Conservation (phyloP, 345 rosid species). For the Boechera retrofracta region DNA sequence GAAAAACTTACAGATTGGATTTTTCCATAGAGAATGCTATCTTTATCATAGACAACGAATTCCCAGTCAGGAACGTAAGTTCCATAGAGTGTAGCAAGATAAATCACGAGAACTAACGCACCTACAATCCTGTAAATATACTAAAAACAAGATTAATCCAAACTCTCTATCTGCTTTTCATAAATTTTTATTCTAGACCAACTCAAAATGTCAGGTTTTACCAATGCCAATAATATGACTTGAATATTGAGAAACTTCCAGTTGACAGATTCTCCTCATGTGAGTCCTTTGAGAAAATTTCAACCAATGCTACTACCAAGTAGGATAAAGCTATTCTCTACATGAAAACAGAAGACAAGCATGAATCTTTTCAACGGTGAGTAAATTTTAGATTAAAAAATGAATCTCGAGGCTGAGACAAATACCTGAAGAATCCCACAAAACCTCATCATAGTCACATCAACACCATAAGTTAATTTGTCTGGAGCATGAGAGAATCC, state of each 20-base stretch:
- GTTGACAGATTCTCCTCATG: slow-evolving; percentile 44
- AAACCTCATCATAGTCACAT: slow-evolving; percentile 71
- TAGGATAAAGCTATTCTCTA: slow-evolving; percentile 95
- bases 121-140: slow-evolving; percentile 66
- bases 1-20: slow-evolving; percentile 57
- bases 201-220: slow-evolving; percentile 38
- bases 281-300: slow-evolving; percentile 58
- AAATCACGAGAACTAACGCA: slow-evolving; percentile 57
- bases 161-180: neutral
- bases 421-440: slow-evolving; percentile 94
- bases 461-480: slow-evolving; percentile 73
- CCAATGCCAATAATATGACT: slow-evolving; percentile 74
- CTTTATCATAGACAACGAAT: slow-evolving; percentile 53
- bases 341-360: slow-evolving; percentile 21
- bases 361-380: neutral
- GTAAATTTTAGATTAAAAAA: neutral
- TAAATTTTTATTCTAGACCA: neutral
- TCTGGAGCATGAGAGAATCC: slow-evolving; percentile 95
- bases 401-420: neutral
- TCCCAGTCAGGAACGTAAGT: slow-evolving; percentile 84
- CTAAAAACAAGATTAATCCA: slow-evolving; percentile 12
- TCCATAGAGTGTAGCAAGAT: slow-evolving; percentile 66
- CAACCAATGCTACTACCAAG: slow-evolving; percentile 65
- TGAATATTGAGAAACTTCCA: slow-evolving; percentile 58
- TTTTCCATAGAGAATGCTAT: slow-evolving; percentile 63